Conservation (phyloP, 2,329 filamentous ascomycete species). For the Daldinia eschscholtzii region DNA sequence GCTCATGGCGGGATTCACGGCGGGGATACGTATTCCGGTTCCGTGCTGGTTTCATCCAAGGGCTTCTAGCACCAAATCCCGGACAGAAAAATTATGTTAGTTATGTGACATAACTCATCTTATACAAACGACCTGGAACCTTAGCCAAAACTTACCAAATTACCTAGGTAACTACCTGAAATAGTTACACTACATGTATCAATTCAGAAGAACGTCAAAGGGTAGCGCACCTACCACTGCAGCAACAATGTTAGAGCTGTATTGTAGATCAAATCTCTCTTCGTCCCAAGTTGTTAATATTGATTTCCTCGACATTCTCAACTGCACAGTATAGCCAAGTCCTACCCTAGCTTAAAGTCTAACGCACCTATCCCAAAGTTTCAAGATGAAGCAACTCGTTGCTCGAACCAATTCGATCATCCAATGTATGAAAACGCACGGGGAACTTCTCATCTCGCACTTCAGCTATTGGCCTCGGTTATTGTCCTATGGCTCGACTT, state of each 20-base stretch:
- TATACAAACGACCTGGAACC: background rate
- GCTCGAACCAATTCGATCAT: background rate
- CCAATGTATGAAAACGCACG: background rate
- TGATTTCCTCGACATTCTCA: background rate
- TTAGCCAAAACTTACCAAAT: too few species aligned
- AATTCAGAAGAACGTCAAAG: too few species aligned
- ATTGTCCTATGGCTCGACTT: background rate
- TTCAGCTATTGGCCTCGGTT: background rate
- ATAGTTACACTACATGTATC: too few species aligned
- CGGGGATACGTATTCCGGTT: slow-evolving; percentile 8
- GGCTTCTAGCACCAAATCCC: background rate
- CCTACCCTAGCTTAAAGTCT: background rate
- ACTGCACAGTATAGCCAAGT: background rate
- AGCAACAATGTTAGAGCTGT: too few species aligned
- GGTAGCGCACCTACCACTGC: too few species aligned
- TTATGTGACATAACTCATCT: background rate
- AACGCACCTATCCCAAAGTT: background rate
- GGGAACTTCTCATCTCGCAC: background rate
- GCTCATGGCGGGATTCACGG: background rate
- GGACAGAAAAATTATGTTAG: background rate
- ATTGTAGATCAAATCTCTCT: background rate
- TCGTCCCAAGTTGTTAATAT: background rate
- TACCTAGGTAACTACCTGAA: too few species aligned
- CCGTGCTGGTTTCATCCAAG: background rate
- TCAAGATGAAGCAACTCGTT: background rate